These are phyloP conservation scores for Chlamydomonas incerta DNA, from an alignment of 139 green algal species.

Conservation along the genomic window DNA sequence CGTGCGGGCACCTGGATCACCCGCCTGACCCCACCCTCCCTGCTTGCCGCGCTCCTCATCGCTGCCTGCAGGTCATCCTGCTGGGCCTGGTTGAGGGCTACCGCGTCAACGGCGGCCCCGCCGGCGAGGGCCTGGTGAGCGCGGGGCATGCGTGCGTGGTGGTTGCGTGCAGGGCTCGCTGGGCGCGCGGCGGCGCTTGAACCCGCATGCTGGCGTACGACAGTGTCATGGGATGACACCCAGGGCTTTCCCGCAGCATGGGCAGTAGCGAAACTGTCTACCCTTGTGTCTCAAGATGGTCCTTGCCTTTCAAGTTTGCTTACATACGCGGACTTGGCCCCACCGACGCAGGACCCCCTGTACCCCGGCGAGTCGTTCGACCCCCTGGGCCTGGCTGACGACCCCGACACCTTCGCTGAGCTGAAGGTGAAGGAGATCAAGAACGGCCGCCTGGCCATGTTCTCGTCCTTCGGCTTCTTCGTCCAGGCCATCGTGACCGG, in stretches of 20 bases:
- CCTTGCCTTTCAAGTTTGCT: too few relatives aligned
- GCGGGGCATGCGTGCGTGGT: conserved; percentile 69
- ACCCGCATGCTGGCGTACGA: too few relatives aligned
- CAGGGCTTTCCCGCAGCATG: too few relatives aligned
- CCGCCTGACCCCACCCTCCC: too few relatives aligned
- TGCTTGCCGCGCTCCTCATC: too few relatives aligned
- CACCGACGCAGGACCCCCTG: conserved; percentile 86
- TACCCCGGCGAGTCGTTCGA: conserved; percentile 95
- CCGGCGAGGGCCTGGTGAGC: conserved; percentile 78
- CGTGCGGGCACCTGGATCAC: too few relatives aligned
- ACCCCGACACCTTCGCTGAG: conserved; percentile 83
- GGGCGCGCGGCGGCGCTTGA: too few relatives aligned
- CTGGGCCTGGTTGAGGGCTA: conserved; percentile 95
- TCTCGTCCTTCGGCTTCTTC: conserved; percentile 89
- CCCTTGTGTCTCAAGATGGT: too few relatives aligned
- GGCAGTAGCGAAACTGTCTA: too few relatives aligned
- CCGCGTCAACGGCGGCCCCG: conserved; percentile 93
- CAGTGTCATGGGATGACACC: too few relatives aligned
- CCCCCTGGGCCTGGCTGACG: conserved; percentile 94
- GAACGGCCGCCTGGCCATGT: conserved; percentile 92
- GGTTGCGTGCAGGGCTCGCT: too few relatives aligned
- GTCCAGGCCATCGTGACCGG: conserved; percentile 84
- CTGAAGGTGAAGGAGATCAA: conserved; percentile 85
- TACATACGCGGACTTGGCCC: too few relatives aligned
- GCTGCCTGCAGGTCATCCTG: conserved; percentile 69